These are phyloP conservation scores for Parastagonospora nodorum DNA, from an alignment of 2,329 filamentous ascomycete genomes.

Conservation along the genomic window DNA sequence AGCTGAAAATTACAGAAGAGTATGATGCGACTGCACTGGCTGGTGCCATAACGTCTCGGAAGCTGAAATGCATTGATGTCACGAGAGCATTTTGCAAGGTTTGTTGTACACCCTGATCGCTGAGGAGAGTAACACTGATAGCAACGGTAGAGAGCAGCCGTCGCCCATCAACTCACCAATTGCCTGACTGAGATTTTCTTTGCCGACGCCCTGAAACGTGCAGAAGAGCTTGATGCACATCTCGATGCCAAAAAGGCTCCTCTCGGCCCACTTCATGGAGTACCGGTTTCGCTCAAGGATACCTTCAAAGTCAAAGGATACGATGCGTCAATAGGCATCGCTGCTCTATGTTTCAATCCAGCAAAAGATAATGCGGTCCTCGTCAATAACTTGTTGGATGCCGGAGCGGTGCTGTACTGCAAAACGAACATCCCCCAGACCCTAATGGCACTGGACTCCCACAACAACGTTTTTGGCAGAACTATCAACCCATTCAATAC, in stretches of 20 bases:
- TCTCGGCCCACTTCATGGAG: conserved; percentile 53
- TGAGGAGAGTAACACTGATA: conserved; percentile 3
- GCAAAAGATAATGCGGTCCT: conserved; percentile 46
- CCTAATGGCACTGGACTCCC: conserved; percentile 58
- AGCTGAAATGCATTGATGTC: conserved; percentile 46
- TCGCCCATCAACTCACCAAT: conserved; percentile 54
- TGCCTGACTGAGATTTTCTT: conserved; percentile 50
- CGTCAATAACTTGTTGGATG: conserved; percentile 50
- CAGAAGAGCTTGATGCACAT: conserved; percentile 49
- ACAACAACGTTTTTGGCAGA: conserved; percentile 57
- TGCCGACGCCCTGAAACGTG: conserved; percentile 39
- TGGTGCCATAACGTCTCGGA: conserved; percentile 40
- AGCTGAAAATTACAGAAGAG: conserved; percentile 61
- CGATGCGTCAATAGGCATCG: conserved; percentile 51
- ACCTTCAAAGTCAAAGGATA: conserved; percentile 56
- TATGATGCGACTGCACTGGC: conserved; percentile 54
- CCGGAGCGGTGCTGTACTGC: conserved; percentile 56
- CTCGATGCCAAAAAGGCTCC: conserved; percentile 45
- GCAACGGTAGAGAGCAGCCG: conserved; percentile 47
- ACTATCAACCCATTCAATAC: conserved; percentile 56
- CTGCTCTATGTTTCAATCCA: conserved; percentile 51
- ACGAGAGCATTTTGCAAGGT: conserved; percentile 52
- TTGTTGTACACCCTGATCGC: background rate
- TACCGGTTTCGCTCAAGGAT: conserved; percentile 56
- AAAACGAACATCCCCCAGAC: conserved; percentile 63